A percentile compares a stretch with the other conserved stretches of the same genome.
Conservation (phyloP, 2,329 filamentous ascomycete species). For the Stromatinia cepivora region DNA sequence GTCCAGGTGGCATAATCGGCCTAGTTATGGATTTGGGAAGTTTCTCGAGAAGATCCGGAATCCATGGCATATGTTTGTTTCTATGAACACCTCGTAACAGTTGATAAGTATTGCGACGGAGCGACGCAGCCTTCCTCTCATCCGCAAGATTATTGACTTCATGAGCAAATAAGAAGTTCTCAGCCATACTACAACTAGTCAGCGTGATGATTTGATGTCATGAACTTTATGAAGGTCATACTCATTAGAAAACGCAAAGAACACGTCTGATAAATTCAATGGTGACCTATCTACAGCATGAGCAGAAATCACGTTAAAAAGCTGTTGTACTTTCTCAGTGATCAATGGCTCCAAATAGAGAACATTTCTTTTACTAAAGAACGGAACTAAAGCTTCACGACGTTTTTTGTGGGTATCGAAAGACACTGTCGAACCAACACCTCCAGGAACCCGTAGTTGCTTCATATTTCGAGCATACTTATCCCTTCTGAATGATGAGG, state of each 20-base stretch:
- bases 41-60: slow-evolving; percentile 26
- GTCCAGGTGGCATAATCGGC: slow-evolving; percentile 27
- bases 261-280: background rate
- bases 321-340: slow-evolving; percentile 25
- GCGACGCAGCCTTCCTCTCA: slow-evolving; percentile 19
- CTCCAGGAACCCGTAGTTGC: background rate
- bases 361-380: slow-evolving; percentile 31
- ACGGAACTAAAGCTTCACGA: slow-evolving; percentile 28
- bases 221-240: background rate
- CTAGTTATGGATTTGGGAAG: slow-evolving; percentile 23
- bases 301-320: slow-evolving; percentile 20
- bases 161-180: slow-evolving; percentile 25
- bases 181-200: slow-evolving; percentile 10
- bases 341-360: slow-evolving; percentile 30
- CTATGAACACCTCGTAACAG: slow-evolving; percentile 9
- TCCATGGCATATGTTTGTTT: slow-evolving; percentile 16
- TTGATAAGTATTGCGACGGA: slow-evolving; percentile 20
- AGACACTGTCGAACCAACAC: slow-evolving; percentile 17
- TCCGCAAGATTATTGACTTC: slow-evolving; percentile 20
- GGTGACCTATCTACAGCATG: slow-evolving; percentile 4
- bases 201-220: background rate
- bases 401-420: slow-evolving; percentile 30
- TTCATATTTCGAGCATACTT: slow-evolving; percentile 17
- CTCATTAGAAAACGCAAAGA: slow-evolving; percentile 16
- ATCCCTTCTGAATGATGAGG: slow-evolving; percentile 18